Percentiles rank a stretch among this genome's conserved stretches.
These are phyloP conservation scores for Mortierella antarctica DNA, from an alignment of 192 early-diverging fungal genomes.

Conservation along the genomic window DNA sequence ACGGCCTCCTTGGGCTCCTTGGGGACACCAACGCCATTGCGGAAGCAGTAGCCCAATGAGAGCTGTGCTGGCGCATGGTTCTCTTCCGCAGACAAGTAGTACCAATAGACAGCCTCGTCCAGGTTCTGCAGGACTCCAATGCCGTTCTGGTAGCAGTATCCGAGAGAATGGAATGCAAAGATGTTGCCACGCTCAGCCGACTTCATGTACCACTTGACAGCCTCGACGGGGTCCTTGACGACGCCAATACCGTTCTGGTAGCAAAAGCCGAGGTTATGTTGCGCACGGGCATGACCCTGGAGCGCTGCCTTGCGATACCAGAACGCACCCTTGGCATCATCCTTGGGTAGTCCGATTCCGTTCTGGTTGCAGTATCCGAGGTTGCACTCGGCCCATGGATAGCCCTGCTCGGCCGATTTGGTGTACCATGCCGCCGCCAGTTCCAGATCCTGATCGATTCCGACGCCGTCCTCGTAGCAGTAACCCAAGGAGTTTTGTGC, in stretches of 20 bases:
- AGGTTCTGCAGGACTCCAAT: constrained; percentile 65
- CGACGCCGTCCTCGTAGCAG: constrained; percentile 86
- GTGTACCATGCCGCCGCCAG: constrained; percentile 71
- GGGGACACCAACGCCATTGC: constrained; percentile 70
- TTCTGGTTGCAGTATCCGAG: constrained; percentile 83
- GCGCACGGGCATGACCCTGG: constrained; percentile 72
- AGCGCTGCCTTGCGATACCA: constrained; percentile 77
- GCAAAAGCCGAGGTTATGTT: constrained; percentile 83
- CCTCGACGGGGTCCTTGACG: constrained; percentile 58
- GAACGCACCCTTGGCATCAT: constrained; percentile 63
- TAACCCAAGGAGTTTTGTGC: constrained; percentile 89
- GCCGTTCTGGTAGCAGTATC: constrained; percentile 74
- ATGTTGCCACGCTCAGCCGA: constrained; percentile 68
- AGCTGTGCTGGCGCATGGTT: constrained; percentile 71
- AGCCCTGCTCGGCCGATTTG: constrained; percentile 67
- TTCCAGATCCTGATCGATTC: constrained; percentile 64
- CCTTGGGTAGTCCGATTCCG: constrained; percentile 67
- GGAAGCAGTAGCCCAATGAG: constrained; percentile 71
- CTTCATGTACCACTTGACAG: constrained; percentile 66
- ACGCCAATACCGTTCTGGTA: constrained; percentile 90
- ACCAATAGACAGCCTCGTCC: constrained; percentile 69
- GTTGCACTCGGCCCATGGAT: constrained; percentile 78
- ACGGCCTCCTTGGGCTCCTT: constrained; percentile 74
- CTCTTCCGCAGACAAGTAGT: constrained; percentile 67
- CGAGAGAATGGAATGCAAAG: constrained; percentile 67